Evolutionary conservation across 2,329 filamentous ascomycete species (phyloP), one percentile per base, ranked within the genome.

Genomic region (Fusarium neocosmosporiellum): DNA sequence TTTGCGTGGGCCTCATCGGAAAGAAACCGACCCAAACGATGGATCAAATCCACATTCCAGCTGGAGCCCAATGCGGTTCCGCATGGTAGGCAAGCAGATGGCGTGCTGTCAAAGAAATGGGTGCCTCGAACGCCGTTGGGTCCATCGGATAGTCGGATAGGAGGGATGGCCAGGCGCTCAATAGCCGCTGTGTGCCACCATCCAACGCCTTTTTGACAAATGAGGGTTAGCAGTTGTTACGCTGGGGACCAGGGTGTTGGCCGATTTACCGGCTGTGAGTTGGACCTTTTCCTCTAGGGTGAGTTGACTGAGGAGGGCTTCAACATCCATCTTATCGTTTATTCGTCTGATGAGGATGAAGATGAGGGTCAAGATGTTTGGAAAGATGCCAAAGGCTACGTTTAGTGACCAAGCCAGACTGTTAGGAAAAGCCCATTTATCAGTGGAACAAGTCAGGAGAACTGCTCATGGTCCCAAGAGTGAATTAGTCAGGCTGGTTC

Each of bases 1-100:
- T 94, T 94, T 61, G 75, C 70, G 4, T 70, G 73, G 1, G 73
- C 75, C 37, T 80, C 73, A 29, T 73, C 66, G 1, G 65, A 65
- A 2, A 74, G 55, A 34, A 73, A 36, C 31, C 36, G 60, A 18
- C 72, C 72, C n/a, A 69, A 46, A 11, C 59, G 37, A 61, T 71
- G 50, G 24, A 65, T 62, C 8, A 74, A 37, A 14, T 63, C 37
- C 7, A 37, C 29, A 46, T 74, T 64, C 67, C 72, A 74, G 14
- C 65, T 73, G 2, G 72, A 66, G 13, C 64, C 71, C 16, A 70
- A 50, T 1, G 67, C 66, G 24, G 72, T 75, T 11, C 73, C 73
- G 22, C 73, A 75, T 7, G 73, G 73, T 0, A 75, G 64, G 7
- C 73, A 75, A 2, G 73, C 72, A 11, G 73, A 74, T 14, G 73